Evolutionary conservation across 208 protist species (phyloP).

Genomic region (Leishmania arabica): DNA sequence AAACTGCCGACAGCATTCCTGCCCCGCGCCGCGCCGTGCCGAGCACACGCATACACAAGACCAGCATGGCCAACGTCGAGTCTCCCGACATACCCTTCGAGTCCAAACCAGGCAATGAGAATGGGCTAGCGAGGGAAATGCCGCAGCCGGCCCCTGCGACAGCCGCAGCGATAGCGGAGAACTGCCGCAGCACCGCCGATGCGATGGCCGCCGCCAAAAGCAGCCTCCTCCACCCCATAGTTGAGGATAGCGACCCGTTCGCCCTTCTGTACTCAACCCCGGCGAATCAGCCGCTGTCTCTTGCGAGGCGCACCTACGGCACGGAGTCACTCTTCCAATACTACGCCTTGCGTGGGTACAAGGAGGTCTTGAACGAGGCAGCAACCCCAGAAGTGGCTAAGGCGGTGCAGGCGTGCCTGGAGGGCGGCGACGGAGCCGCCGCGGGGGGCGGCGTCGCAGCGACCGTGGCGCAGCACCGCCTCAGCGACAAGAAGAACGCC

Average conservation of each 20-base stretch:
- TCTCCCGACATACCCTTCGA: not conserved
- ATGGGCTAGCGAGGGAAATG: not conserved
- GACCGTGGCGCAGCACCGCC: not conserved
- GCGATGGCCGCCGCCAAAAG: not conserved
- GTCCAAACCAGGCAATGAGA: not conserved
- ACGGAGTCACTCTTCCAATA: constrained; percentile 50
- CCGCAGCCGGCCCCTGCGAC: not conserved
- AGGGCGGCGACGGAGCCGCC: not conserved
- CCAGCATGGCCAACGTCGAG: constrained; percentile 12
- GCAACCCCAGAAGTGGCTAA: constrained; percentile 12
- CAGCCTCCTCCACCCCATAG: constrained; percentile 14
- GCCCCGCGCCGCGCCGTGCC: not conserved
- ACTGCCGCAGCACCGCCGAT: not conserved
- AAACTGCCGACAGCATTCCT: not conserved
- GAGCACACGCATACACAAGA: not conserved
- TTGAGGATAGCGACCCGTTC: constrained; percentile 12
- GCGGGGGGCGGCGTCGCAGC: constrained; percentile 1
- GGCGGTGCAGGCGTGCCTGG: constrained; percentile 24
- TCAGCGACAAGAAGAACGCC: not conserved
- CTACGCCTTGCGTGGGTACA: constrained; percentile 56
- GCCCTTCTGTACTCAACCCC: constrained; percentile 26
- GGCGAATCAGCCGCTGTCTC: constrained; percentile 13
- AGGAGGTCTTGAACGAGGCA: constrained; percentile 32
- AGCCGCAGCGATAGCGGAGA: no score
- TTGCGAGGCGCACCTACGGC: constrained; percentile 19